phyloP scores from a whole-genome alignment of 2,329 filamentous ascomycete genomes.

The Cryphonectria carpinicola region DNA sequence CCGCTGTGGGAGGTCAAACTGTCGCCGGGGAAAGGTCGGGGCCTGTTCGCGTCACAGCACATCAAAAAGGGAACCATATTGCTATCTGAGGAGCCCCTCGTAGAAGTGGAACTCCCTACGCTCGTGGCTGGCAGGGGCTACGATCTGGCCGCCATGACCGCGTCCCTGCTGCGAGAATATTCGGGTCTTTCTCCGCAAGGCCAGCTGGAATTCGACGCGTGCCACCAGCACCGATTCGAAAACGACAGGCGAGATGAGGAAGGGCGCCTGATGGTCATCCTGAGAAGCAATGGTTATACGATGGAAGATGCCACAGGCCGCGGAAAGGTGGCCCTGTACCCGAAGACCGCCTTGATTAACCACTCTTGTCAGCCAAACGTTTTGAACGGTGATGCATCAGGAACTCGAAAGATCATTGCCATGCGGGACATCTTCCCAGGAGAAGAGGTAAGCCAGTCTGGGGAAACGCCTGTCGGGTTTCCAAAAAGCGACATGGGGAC shows the following conservation, averaged over 20 bases:
- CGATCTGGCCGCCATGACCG: slow-evolving; percentile 38
- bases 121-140: slow-evolving; percentile 39
- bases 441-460: slow-evolving; percentile 37
- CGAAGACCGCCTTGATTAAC: slow-evolving; percentile 41
- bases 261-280: slow-evolving; percentile 35
- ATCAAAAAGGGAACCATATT: slow-evolving; percentile 44
- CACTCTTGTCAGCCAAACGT: slow-evolving; percentile 44
- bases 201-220: slow-evolving; percentile 35
- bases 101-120: slow-evolving; percentile 35
- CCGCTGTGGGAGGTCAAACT: slow-evolving; percentile 41
- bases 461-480: background rate
- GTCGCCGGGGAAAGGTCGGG: slow-evolving; percentile 44
- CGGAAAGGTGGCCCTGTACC: slow-evolving; percentile 39
- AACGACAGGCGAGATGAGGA: slow-evolving; percentile 30
- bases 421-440: slow-evolving; percentile 39
- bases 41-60: slow-evolving; percentile 40
- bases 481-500: background rate
- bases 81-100: slow-evolving; percentile 42
- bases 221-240: slow-evolving; percentile 33
- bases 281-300: slow-evolving; percentile 45
- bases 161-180: slow-evolving; percentile 33
- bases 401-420: slow-evolving; percentile 35
- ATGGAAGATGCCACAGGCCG: slow-evolving; percentile 26
- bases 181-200: slow-evolving; percentile 33
- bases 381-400: slow-evolving; percentile 33